Evolutionary conservation across 2,329 filamentous ascomycete species (phyloP).

Genomic region (Hymenoscyphus albidus): DNA sequence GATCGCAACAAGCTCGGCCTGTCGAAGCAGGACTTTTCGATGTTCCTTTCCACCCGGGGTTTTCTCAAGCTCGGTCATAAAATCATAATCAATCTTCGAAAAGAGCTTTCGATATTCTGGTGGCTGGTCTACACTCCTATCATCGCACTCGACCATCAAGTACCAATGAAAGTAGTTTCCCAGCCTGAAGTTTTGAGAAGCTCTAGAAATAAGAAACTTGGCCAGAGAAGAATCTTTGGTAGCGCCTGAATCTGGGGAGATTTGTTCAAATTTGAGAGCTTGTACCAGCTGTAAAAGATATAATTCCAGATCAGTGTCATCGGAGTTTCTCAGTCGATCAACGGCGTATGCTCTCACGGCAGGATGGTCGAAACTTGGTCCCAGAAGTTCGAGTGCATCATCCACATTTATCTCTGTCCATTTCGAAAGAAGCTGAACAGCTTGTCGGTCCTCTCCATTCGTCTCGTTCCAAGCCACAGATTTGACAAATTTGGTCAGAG

Average conservation of each 20-base stretch:
- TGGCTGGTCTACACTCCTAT: slow-evolving; percentile 65
- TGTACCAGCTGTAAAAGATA: slow-evolving; percentile 95
- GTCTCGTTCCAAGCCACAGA: slow-evolving; percentile 91
- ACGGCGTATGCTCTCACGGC: slow-evolving; percentile 91
- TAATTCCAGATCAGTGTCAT: slow-evolving; percentile 84
- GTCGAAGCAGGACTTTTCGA: slow-evolving; percentile 72
- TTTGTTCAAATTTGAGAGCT: slow-evolving; percentile 88
- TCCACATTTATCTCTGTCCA: slow-evolving; percentile 98
- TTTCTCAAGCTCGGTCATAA: slow-evolving; percentile 82
- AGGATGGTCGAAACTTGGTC: slow-evolving; percentile 84
- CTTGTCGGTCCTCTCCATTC: slow-evolving; percentile 74
- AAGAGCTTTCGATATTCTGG: slow-evolving; percentile 79
- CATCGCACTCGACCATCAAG: slow-evolving; percentile 93
- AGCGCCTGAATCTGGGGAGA: slow-evolving; percentile 58
- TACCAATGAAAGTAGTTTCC: slow-evolving; percentile 99
- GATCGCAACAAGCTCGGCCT: slow-evolving; percentile 85
- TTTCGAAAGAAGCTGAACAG: slow-evolving; percentile 81
- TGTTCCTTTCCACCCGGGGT: slow-evolving; percentile 66
- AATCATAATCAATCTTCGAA: slow-evolving; percentile 90
- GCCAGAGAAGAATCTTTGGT: slow-evolving; percentile 79
- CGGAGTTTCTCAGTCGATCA: slow-evolving; percentile 83
- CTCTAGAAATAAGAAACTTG: slow-evolving; percentile 81
- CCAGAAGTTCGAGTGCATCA: slow-evolving; percentile 89
- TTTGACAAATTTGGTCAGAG: slow-evolving; percentile 95
- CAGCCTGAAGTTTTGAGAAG: slow-evolving; percentile 81